These are phyloP conservation scores for Trametes meyenii DNA, from an alignment of 768 basidiomycete genomes.

Conservation along the genomic window DNA sequence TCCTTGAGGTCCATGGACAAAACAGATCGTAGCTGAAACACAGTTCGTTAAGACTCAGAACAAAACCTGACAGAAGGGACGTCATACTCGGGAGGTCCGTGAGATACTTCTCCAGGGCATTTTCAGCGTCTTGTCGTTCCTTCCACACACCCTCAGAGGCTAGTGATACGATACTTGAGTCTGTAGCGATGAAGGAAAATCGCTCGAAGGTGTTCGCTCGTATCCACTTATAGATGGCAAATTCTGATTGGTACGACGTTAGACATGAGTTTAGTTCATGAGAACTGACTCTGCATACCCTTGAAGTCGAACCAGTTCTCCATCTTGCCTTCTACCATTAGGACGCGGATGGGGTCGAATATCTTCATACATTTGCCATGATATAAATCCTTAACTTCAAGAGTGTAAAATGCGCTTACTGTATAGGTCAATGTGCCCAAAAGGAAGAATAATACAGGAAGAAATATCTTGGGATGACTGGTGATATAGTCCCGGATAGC, in stretches of 20 bases:
- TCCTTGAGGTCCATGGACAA: conserved; percentile 83
- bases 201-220: conserved; percentile 60
- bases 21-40: conserved; percentile 65
- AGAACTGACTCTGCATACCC: conserved; percentile 42
- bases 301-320: conserved; percentile 83
- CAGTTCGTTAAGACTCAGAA: neutral
- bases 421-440: conserved; percentile 91
- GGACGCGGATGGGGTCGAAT: conserved; percentile 87
- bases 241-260: conserved; percentile 48
- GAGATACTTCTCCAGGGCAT: conserved; percentile 68
- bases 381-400: too few relatives aligned
- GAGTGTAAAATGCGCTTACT: conserved; percentile 44
- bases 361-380: conserved; percentile 49
- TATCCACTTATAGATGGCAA: conserved; percentile 76
- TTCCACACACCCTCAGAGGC: conserved; percentile 67
- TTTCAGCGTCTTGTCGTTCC: conserved; percentile 80
- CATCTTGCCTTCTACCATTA: conserved; percentile 83
- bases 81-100: conserved; percentile 72
- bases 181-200: conserved; percentile 36
- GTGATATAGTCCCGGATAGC: conserved; percentile 78
- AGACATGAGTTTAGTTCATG: neutral
- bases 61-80: neutral
- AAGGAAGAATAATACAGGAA: conserved; percentile 83
- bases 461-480: conserved; percentile 81
- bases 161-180: conserved; percentile 20